Base-by-base conservation (phyloP, 306 rosid genomes). In the Castanea sativa region DNA sequence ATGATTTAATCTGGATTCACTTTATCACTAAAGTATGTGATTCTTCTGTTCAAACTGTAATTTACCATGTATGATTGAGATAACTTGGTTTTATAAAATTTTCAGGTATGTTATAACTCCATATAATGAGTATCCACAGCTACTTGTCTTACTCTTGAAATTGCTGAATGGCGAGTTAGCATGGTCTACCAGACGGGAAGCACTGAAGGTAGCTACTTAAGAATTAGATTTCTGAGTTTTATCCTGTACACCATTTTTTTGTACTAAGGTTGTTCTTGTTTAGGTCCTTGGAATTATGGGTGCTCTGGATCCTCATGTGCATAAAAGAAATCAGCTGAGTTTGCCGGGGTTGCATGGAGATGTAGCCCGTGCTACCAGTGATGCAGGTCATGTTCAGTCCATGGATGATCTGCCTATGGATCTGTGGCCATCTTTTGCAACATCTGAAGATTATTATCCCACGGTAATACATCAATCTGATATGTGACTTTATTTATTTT, bases 151-250 rank as follows among this genome's bases (percentile, higher is more conserved):
- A 49, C 93, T 95, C 63, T 89, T 95, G 86, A 95, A 95, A 85
- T 87, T 95, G 85, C 87, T 95, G 80, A 92, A 93, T 85, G 98
- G 99, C 25, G 98, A 93, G 85, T 86, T 95, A 55, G 91, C 92
- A n/a, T 95, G 99, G 99, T 93, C 99, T 74, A 95, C 99, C 29
- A 91, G 99, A 80, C 96, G 99, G 6, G 98, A 95, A 93, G 99
- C 86, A 52, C 85, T 95, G 71, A 95, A 95, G 99, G 99, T 95
- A 85, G 73, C 64, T 56, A 67, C 81, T 35, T 74, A 18, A 80
- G 74, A 61, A 38, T 27, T 75, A 64, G 77, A 81, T 61, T 80
- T 55, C 65, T 82, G 73, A 57, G 21, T 79, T 60, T 35, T 80
- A 23, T 78, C 18, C 59, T 59, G 35, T 49, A 53, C 76, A 19